A percentile compares a stretch with the other conserved stretches of the same genome.
Conservation (phyloP, 306 rosid genomes). For the Trichosanthes cucumerina region DNA sequence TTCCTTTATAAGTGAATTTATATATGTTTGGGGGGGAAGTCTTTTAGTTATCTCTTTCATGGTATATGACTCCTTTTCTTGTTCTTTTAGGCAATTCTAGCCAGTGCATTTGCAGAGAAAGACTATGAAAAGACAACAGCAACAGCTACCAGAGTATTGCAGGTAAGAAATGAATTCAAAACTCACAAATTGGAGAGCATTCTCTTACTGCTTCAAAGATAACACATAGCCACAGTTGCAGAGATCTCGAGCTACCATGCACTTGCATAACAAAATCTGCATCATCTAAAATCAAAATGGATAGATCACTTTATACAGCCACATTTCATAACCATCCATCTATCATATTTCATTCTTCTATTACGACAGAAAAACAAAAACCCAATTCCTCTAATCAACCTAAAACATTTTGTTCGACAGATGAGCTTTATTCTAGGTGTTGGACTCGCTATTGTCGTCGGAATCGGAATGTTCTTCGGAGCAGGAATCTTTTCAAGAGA, state of each 20-base stretch:
- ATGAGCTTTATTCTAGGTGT: conserved; percentile 74
- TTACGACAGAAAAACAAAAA: neutral
- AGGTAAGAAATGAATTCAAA: conserved; percentile 25
- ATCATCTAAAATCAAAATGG: neutral
- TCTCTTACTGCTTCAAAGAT: neutral
- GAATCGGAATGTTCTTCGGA: conserved; percentile 68
- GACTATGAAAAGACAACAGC: conserved; percentile 50
- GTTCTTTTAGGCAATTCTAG: conserved; percentile 57
- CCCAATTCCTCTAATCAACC: neutral
- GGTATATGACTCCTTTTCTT: neutral
- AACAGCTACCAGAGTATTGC: conserved; percentile 48
- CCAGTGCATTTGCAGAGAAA: conserved; percentile 79
- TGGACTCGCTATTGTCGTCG: conserved; percentile 61
- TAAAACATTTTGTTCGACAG: conserved; percentile 17
- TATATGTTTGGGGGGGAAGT: neutral
- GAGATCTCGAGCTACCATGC: neutral
- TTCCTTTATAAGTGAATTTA: neutral
- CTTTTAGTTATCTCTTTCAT: neutral
- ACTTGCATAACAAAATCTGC: neutral
- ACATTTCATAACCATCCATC: neutral
- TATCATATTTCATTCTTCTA: neutral
- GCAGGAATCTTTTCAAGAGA: conserved; percentile 64
- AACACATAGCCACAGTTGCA: neutral
- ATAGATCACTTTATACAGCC: neutral
- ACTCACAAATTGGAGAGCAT: neutral